Base-by-base conservation (phyloP, 164 flowering plant species). In the Vitis amurensis region DNA sequence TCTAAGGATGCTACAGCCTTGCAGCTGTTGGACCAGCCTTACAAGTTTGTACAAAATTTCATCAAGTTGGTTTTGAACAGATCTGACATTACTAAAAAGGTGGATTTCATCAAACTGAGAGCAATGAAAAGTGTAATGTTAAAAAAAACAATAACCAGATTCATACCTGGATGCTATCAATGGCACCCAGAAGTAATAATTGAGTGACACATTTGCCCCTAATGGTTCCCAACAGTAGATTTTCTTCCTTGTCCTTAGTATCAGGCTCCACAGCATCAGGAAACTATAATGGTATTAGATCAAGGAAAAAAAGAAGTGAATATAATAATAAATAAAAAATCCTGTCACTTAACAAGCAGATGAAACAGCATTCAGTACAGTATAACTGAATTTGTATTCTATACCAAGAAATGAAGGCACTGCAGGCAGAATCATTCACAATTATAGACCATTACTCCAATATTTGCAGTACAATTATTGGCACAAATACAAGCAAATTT, bases 201-300 rank as follows among this genome's bases (percentile, higher is more conserved):
- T 96, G 99, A 52, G 99, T 93, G 72, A 92, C 86, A 78, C 98
- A 93, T 78, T 96, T 96, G 55, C 93, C 87, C 80, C 99, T 87
- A 64, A 92, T 79, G 67, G 88, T 87, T 80, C 69, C 85, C 77
- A 88, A 44, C 14, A 88, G 55, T 15, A 92, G 89, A 82, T 85
- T 84, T 72, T 95, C 96, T 69, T 85, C 91, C 69, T 87, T 91
- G 10, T 81, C 89, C 74, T 77, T 81, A 11, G 68, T 67, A 69
- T 80, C 88, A 75, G 80, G 77, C 67, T 90, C 97, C 67, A 69
- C 66, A 64, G 74, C 67, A 73, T 88, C 91, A 56, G 85, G 80
- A 73, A 79, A 51, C 99, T 93, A 71, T 11, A 76, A 60, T 15
- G 44, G 59, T 55, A 64, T 50, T 15, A 57, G 61, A 68, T 19